phyloP scores from a whole-genome alignment of 2,329 filamentous ascomycete species.

The Byssoonygena ceratinophila region DNA sequence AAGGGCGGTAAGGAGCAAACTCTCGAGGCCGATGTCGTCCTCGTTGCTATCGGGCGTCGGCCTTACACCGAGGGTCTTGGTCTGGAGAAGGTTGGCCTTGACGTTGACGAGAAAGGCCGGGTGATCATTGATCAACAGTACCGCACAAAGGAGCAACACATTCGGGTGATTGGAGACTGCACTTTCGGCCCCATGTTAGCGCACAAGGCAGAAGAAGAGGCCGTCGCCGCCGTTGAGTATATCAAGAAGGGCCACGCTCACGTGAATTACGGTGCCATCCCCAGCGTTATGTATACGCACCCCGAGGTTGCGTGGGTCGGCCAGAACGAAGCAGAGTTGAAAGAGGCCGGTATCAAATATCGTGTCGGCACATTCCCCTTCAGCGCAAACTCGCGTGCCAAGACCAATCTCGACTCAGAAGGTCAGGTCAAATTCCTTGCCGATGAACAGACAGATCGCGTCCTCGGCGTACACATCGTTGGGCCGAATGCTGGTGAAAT shows the following conservation, averaged over 20 bases:
- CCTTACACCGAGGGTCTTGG: slow-evolving; percentile 88
- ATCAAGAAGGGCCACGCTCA: slow-evolving; percentile 97
- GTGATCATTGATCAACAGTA: slow-evolving; percentile 98
- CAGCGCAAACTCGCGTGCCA: slow-evolving; percentile 93
- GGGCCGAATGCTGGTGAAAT: slow-evolving; percentile 95
- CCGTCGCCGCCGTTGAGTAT: slow-evolving; percentile 86
- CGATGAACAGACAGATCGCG: slow-evolving; percentile 90
- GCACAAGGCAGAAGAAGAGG: slow-evolving; percentile 98
- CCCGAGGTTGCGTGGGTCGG: slow-evolving; percentile 98
- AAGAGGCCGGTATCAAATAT: slow-evolving; percentile 82
- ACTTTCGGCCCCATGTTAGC: slow-evolving; percentile 98
- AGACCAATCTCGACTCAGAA: slow-evolving; percentile 95
- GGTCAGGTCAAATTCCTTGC: slow-evolving; percentile 95
- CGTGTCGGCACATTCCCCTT: slow-evolving; percentile 92
- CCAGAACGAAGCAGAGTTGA: slow-evolving; percentile 92
- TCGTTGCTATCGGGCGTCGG: slow-evolving; percentile 90
- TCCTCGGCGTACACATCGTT: slow-evolving; percentile 93
- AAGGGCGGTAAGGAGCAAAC: slow-evolving; percentile 94
- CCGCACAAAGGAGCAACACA: slow-evolving; percentile 94
- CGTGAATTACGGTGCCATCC: slow-evolving; percentile 97
- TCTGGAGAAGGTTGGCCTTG: slow-evolving; percentile 75
- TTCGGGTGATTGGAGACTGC: slow-evolving; percentile 88
- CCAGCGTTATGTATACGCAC: slow-evolving; percentile 98
- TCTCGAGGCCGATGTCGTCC: slow-evolving; percentile 85
- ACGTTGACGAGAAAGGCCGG: slow-evolving; percentile 85